phyloP scores from a whole-genome alignment of 345 rosid species.

The Lagerstroemia speciosa region DNA sequence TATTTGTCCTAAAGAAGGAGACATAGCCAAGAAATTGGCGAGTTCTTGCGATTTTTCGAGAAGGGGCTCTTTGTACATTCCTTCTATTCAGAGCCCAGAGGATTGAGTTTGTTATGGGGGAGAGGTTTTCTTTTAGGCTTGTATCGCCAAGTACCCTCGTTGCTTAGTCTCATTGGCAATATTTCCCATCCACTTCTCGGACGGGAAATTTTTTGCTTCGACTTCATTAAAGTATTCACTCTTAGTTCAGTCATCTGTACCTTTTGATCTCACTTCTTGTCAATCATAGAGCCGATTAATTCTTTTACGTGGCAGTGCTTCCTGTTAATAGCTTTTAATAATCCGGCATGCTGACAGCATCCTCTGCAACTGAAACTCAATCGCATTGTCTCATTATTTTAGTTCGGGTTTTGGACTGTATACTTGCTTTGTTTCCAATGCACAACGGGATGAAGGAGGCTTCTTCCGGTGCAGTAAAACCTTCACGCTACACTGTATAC shows the following conservation, averaged over 20 bases:
- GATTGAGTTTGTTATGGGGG: not conserved
- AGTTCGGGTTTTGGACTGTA: not conserved
- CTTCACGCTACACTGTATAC: not conserved
- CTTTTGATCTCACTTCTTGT: not conserved
- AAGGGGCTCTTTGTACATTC: conserved; percentile 4
- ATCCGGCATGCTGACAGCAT: no score
- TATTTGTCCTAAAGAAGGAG: not conserved
- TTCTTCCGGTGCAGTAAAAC: not conserved
- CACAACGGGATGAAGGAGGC: not conserved
- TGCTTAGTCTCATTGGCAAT: not conserved
- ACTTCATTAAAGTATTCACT: not conserved
- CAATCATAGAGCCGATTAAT: not conserved
- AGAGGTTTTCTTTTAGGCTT: not conserved
- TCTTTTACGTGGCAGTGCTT: not conserved
- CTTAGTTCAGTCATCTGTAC: not conserved
- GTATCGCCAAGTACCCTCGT: not conserved
- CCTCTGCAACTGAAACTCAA: no score
- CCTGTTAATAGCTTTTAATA: not conserved
- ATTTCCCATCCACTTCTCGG: not conserved
- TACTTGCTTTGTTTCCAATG: not conserved
- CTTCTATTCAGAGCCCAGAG: not conserved
- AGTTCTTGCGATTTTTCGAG: not conserved
- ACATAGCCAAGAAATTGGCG: not conserved
- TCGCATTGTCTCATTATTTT: no score
- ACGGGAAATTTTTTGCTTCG: not conserved